Base-by-base conservation (phyloP, 164 flowering plant genomes). In the Euptelea pleiosperma region DNA sequence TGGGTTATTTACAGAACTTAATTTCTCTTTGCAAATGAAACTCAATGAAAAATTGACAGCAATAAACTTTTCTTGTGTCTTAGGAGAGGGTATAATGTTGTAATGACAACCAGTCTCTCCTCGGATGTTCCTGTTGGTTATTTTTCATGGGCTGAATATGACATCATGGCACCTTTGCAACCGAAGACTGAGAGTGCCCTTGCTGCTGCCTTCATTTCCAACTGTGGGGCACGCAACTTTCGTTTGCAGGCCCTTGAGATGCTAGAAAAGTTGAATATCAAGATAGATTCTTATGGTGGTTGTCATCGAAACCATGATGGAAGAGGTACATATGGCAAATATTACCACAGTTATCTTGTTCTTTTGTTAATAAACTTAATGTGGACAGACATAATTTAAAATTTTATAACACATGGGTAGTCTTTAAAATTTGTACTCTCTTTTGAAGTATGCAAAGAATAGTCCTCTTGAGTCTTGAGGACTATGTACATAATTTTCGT, bases 91-190 rank as follows among this genome's bases (percentile, higher is more conserved):
- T 86, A 70, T 71, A 58, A 62, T 33, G 62, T 93, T 60, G 70
- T 90, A 18, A 93, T 91, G 99, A 93, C 99, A 24, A 91, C 97
- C 9, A 90, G 97, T 74, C 99, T 93, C 48, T 90, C 99, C 30
- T 93, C 99, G 1, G 99, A 93, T 88, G 99, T 93, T 71, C 99
- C 99, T 44, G 99, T 91, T 69, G 99, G 99, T 46, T 93, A 93
- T 63, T 93, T 93, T 66, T 93, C 99, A 24, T 93, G 99, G 99
- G 91, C 89, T 47, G 99, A 93, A 69, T 93, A 93, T 77, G 86
- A 93, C 64, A 85, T 93, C 26, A 90, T 93, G 99, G 96, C 96
- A 43, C 99, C 97, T 45, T 70, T 83, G 67, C 77, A 70, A 56
- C 93, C 91, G 43, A 93, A 93, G 76, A 83, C 88, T 37, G 97